These are phyloP conservation scores for Serendipita indica DNA, from an alignment of 768 basidiomycete genomes.

Conservation along the genomic window DNA sequence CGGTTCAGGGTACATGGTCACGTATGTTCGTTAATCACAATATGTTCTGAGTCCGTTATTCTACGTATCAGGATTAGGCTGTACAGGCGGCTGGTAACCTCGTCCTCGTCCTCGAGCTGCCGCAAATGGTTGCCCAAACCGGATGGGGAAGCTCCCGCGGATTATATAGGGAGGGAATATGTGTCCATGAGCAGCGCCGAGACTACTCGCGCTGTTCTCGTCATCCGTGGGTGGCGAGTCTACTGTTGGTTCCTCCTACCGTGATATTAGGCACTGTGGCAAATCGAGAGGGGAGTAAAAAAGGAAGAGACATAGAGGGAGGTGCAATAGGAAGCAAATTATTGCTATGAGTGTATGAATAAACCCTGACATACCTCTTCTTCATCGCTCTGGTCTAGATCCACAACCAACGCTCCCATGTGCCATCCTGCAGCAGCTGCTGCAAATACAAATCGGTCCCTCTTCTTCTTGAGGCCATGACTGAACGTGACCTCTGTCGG, in stretches of 20 bases:
- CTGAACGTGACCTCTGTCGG: constrained; percentile 67
- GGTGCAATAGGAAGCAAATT: neutral
- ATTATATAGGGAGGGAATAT: neutral
- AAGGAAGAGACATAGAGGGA: neutral
- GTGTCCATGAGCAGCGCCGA: too few relatives aligned
- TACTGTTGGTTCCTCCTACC: neutral
- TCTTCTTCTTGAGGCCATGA: constrained; percentile 33
- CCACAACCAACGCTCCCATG: constrained; percentile 74
- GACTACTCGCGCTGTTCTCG: neutral
- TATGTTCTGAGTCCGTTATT: too few relatives aligned
- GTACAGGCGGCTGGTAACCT: neutral
- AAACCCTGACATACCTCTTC: constrained; percentile 28
- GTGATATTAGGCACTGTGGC: neutral
- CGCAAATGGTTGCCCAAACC: neutral
- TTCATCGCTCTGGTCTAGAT: too few relatives aligned
- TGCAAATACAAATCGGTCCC: constrained; percentile 59
- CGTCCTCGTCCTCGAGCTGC: neutral
- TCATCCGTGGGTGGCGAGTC: neutral
- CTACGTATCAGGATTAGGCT: neutral
- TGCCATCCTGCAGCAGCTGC: constrained; percentile 86
- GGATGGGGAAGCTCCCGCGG: neutral
- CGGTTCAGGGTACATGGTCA: too few relatives aligned
- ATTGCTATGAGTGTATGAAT: neutral
- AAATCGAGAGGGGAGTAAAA: neutral
- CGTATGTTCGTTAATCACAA: too few relatives aligned